These are phyloP conservation scores for Hemisphaericaspora xylanilytica DNA, from an alignment of 1,139 yeast genomes.

Conservation along the genomic window DNA sequence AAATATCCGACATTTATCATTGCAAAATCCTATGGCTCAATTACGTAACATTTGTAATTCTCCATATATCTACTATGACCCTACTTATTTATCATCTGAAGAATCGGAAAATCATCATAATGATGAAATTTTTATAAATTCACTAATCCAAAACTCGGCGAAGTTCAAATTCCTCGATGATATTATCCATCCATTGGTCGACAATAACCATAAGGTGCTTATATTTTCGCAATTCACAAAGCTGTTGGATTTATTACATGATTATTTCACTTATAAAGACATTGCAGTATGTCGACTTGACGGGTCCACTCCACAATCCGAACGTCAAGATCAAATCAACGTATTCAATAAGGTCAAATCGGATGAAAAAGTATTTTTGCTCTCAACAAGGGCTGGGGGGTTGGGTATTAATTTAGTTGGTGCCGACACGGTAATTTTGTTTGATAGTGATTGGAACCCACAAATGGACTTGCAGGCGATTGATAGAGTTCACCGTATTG, in stretches of 20 bases:
- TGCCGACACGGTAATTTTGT: conserved; percentile 86
- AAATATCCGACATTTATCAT: conserved; percentile 25
- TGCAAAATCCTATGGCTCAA: conserved; percentile 77
- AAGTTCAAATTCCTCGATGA: conserved; percentile 71
- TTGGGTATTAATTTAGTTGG: conserved; percentile 82
- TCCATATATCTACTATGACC: conserved; percentile 80
- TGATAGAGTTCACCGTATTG: conserved; percentile 92
- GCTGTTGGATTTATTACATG: conserved; percentile 72
- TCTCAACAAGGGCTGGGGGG: conserved; percentile 94
- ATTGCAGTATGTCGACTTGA: conserved; percentile 64
- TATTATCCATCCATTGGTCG: conserved; percentile 49
- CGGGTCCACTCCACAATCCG: conserved; percentile 66
- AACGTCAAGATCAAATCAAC: conserved; percentile 62
- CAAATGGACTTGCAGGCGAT: conserved; percentile 95
- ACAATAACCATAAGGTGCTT: conserved; percentile 60
- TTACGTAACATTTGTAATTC: conserved; percentile 80
- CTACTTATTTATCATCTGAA: conserved; percentile 47
- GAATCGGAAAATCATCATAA: conserved; percentile 12
- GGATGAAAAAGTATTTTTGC: conserved; percentile 52
- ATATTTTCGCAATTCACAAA: conserved; percentile 83
- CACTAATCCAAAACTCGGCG: conserved; percentile 53
- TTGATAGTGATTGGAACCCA: conserved; percentile 97
- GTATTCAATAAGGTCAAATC: conserved; percentile 43
- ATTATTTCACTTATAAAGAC: conserved; percentile 48
- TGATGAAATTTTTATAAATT: conserved; percentile 25